phyloP scores from a whole-genome alignment of 306 rosid species.

The Purshia tridentata region DNA sequence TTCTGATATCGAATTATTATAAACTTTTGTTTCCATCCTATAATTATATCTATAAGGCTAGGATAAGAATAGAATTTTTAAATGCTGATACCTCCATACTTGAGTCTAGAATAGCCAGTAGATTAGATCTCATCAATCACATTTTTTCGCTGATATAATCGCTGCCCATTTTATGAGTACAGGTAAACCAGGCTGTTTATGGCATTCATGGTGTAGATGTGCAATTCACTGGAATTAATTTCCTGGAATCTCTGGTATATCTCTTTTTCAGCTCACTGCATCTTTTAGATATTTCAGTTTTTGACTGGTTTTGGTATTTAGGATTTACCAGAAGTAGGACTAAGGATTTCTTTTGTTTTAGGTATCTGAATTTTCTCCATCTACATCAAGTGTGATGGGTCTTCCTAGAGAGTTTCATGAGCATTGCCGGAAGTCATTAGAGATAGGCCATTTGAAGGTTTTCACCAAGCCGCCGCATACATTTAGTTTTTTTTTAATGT shows the following conservation, averaged over 20 bases:
- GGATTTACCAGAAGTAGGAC: conserved; percentile 23
- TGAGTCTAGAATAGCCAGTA: not conserved
- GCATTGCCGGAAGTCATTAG: conserved; percentile 83
- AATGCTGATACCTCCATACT: not conserved
- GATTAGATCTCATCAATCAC: no score
- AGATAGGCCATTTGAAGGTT: conserved; percentile 78
- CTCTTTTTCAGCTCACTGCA: conserved; percentile 19
- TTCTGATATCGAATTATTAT: not conserved
- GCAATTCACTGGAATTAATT: conserved; percentile 81
- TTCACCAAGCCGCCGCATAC: not conserved
- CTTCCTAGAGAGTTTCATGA: conserved; percentile 99
- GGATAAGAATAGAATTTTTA: not conserved
- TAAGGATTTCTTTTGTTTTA: conserved; percentile 27
- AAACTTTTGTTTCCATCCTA: not conserved
- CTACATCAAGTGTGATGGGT: conserved; percentile 90
- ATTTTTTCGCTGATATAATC: not conserved
- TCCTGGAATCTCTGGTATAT: conserved; percentile 80
- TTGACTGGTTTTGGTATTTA: conserved; percentile 24
- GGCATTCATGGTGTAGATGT: conserved; percentile 78
- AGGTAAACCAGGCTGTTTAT: conserved; percentile 82
- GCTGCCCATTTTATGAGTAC: conserved; percentile 20
- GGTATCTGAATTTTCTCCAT: conserved; percentile 98
- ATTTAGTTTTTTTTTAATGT: conserved; percentile 3
- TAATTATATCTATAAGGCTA: not conserved
- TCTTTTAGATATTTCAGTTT: conserved; percentile 8